Evolutionary conservation across 305 asterid genomes (phyloP).

Genomic region (Solanum hybrid): DNA sequence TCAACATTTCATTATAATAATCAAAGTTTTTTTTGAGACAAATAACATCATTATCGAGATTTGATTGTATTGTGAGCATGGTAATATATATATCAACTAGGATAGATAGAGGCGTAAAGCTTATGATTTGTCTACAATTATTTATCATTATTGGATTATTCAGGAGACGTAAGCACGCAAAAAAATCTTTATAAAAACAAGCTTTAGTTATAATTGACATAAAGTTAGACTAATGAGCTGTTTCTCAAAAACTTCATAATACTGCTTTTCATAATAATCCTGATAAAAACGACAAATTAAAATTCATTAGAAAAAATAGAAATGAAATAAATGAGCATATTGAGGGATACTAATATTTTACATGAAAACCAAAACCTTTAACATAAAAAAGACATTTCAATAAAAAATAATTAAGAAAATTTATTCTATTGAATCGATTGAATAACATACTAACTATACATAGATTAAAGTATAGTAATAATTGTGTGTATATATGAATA

Average conservation of each 20-base stretch:
- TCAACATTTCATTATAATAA: too few relatives aligned
- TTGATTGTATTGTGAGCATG: not conserved
- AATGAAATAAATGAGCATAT: not conserved
- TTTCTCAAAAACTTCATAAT: not conserved
- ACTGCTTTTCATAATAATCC: not conserved
- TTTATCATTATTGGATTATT: not conserved
- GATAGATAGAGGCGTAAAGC: not conserved
- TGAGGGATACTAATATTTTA: not conserved
- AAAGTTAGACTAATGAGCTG: slow-evolving; percentile 2
- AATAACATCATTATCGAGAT: not conserved
- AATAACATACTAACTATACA: not conserved
- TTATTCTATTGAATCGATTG: not conserved
- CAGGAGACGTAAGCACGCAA: not conserved
- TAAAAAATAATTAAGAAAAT: not conserved
- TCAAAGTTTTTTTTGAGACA: not conserved
- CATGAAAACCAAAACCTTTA: not conserved
- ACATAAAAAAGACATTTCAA: not conserved
- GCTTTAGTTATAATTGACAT: not conserved
- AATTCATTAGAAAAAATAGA: not conserved
- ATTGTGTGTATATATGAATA: not conserved
- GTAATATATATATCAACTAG: not conserved
- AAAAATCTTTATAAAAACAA: not conserved
- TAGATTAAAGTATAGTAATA: not conserved
- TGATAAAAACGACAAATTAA: not conserved
- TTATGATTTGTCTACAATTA: not conserved